phyloP scores from a whole-genome alignment of 2,329 filamentous ascomycete species.

The Gaeumannomyces sp. region DNA sequence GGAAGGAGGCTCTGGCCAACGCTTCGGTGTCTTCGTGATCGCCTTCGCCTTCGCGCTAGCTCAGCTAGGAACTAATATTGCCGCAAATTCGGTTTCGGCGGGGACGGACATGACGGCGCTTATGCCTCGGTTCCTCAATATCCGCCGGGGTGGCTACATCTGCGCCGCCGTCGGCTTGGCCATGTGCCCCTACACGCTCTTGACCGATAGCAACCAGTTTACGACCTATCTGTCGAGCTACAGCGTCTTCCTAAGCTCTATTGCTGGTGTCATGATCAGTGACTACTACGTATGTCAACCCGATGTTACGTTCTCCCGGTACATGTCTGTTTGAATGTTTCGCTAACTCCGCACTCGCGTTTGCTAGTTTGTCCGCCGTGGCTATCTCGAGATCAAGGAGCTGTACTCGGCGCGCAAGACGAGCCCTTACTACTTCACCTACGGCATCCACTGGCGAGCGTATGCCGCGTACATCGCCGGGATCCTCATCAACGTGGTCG shows the following conservation, averaged over 20 bases:
- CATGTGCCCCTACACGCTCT: slow-evolving; percentile 82
- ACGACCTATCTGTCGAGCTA: slow-evolving; percentile 89
- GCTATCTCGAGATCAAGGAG: slow-evolving; percentile 71
- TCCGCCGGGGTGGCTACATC: slow-evolving; percentile 80
- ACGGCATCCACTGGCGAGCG: slow-evolving; percentile 74
- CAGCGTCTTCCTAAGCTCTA: slow-evolving; percentile 87
- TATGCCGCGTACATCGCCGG: slow-evolving; percentile 78
- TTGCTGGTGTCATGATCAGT: slow-evolving; percentile 81
- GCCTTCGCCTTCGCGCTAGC: slow-evolving; percentile 66
- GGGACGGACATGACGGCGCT: slow-evolving; percentile 79
- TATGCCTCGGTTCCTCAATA: slow-evolving; percentile 73
- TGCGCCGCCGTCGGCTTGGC: slow-evolving; percentile 73
- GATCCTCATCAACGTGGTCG: slow-evolving; percentile 85
- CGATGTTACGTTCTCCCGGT: no score
- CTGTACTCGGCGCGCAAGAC: slow-evolving; percentile 66
- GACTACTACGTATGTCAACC: slow-evolving; percentile 63
- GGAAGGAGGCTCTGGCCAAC: slow-evolving; percentile 60
- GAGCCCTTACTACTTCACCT: slow-evolving; percentile 67
- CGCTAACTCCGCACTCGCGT: neutral
- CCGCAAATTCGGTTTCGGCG: slow-evolving; percentile 78
- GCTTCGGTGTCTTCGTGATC: slow-evolving; percentile 72
- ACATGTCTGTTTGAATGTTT: neutral
- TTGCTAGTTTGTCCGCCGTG: slow-evolving; percentile 58
- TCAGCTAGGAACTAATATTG: slow-evolving; percentile 81
- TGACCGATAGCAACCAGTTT: slow-evolving; percentile 72